Percentiles rank a stretch among this genome's conserved stretches.
These are phyloP conservation scores for Hyaloscypha hepaticicola DNA, from an alignment of 495 filamentous ascomycete genomes.

Conservation along the genomic window DNA sequence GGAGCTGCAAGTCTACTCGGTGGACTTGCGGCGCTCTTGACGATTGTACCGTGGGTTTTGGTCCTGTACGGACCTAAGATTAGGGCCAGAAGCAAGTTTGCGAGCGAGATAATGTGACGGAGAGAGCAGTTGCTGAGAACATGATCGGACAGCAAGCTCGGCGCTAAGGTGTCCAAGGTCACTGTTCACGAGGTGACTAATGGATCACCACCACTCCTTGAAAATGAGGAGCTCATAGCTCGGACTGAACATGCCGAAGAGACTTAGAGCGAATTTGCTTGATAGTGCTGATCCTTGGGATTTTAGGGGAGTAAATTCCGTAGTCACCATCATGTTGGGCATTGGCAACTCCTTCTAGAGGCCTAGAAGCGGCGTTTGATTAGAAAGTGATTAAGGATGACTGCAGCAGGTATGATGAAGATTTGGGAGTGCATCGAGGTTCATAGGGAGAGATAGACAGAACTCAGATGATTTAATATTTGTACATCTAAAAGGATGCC, in stretches of 20 bases:
- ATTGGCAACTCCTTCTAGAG: neutral
- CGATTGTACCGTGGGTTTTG: conserved; percentile 82
- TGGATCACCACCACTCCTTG: neutral
- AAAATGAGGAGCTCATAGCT: neutral
- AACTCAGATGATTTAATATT: too few relatives aligned
- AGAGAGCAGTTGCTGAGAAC: neutral
- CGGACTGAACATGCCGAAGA: neutral
- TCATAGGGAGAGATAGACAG: too few relatives aligned
- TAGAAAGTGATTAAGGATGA: neutral
- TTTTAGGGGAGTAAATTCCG: neutral
- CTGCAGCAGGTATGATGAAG: too few relatives aligned
- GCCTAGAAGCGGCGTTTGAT: neutral
- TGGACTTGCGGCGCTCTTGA: conserved; percentile 67
- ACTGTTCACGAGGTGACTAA: neutral
- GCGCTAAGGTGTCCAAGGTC: neutral
- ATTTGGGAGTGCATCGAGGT: too few relatives aligned
- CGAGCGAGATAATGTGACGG: conserved; percentile 36
- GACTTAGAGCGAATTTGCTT: neutral
- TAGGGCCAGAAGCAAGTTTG: conserved; percentile 75
- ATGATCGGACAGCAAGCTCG: neutral
- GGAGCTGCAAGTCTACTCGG: conserved; percentile 77
- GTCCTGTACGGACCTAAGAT: conserved; percentile 79
- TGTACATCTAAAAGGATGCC: too few relatives aligned
- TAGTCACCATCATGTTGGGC: neutral
- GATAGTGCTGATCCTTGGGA: neutral